Conservation (phyloP, 2,329 filamentous ascomycete genomes). For the Microcyclospora pomicola region DNA sequence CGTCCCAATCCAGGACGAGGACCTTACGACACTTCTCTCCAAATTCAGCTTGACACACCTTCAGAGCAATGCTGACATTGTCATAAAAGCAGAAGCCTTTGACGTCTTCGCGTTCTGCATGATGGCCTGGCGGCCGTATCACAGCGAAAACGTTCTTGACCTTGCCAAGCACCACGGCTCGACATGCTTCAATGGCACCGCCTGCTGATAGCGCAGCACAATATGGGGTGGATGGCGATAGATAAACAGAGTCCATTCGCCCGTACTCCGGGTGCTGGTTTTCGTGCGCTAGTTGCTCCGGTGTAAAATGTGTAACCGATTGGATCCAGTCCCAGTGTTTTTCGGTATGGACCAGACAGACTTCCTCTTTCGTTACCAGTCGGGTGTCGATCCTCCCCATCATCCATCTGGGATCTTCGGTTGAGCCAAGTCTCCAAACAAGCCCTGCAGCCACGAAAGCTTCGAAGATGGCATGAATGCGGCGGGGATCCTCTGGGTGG, state of each 20-base stretch:
- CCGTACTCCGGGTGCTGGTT: conserved; percentile 53
- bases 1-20: conserved; percentile 81
- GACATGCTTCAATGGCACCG: conserved; percentile 89
- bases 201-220: conserved; percentile 77
- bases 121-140: conserved; percentile 87
- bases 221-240: conserved; percentile 30
- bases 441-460: conserved; percentile 72
- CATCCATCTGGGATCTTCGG: conserved; percentile 30
- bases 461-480: conserved; percentile 87
- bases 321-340: conserved; percentile 70
- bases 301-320: conserved; percentile 32
- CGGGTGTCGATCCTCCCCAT: conserved; percentile 61
- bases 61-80: conserved; percentile 88
- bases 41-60: conserved; percentile 69
- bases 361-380: conserved; percentile 64
- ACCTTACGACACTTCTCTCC: conserved; percentile 73
- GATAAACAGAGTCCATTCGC: conserved; percentile 31
- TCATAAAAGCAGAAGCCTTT: conserved; percentile 98
- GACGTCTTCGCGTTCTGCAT: conserved; percentile 71
- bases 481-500: conserved; percentile 84
- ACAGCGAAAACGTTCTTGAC: conserved; percentile 94
- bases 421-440: conserved; percentile 27
- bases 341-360: conserved; percentile 64
- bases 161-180: conserved; percentile 67
- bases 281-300: conserved; percentile 20